Evolutionary conservation across 2,329 filamentous ascomycete genomes (phyloP), one percentile per base, ranked within the genome.

Genomic region (Dactylonectria estremocensis): DNA sequence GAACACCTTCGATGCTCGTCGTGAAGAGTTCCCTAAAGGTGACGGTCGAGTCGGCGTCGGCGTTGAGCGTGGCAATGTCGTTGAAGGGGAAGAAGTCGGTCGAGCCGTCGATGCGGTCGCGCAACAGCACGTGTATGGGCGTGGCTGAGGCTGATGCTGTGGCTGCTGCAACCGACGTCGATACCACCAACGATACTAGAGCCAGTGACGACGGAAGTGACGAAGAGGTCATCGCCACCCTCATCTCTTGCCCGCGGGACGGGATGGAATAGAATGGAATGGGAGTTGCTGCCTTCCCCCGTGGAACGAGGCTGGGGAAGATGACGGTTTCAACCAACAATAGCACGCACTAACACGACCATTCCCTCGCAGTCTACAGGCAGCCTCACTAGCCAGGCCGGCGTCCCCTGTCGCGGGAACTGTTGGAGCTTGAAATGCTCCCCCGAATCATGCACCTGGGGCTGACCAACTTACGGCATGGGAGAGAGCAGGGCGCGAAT

Each of bases 51-150:
- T 78, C 72, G 45, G 72, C 71, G 31, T 69, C 71, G n/a, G 73
- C 70, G 53, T 73, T 73, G 50, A 81, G 72, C 60, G 69, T 69
- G 40, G 74, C 77, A 37, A 82, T 77, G 68, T 82, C 80, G 58
- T 79, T 68, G 49, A 82, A 82, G 22, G 80, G 80, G 63, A 78
- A 82, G 71, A 82, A 82, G 72, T 80, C 77, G 0, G 75, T 75
- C 5, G 77, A 78, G 63, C 78, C 79, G 20, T 77, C 76, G 14
- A 81, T 76, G 61, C 69, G 72, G 54, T 69, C 55, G 37, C 72
- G 74, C 59, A 81, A 64, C 49, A 79, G 68, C 40, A 81, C 69
- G 11, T 69, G 74, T 18, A 81, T 74, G 4, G 78, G 72, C 7
- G 71, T 73, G 7, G 74, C 68, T 5, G 75, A 67, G 24, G 69